phyloP scores from a whole-genome alignment of 768 basidiomycete species.

The Solioccasus polychromus region DNA sequence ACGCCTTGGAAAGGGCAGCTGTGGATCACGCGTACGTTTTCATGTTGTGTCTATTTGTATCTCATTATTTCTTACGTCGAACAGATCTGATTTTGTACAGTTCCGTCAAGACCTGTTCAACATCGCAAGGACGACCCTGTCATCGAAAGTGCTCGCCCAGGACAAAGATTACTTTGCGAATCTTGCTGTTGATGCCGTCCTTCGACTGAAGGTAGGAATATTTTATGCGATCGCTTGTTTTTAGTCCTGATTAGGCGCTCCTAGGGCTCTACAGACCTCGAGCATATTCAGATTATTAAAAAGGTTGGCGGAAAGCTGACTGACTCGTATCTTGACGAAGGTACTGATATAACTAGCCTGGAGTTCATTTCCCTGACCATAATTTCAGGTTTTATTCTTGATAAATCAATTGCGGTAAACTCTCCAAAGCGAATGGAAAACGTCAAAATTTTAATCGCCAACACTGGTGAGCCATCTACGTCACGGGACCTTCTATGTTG shows the following conservation, averaged over 20 bases:
- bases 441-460: slow-evolving; percentile 94
- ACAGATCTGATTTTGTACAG: slow-evolving; percentile 63
- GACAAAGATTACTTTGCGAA: slow-evolving; percentile 99
- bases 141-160: slow-evolving; percentile 93
- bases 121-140: slow-evolving; percentile 93
- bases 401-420: slow-evolving; percentile 92
- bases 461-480: slow-evolving; percentile 71
- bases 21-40: slow-evolving; percentile 74
- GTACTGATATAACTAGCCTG: slow-evolving; percentile 35
- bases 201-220: slow-evolving; percentile 73
- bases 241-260: slow-evolving; percentile 1
- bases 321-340: slow-evolving; percentile 97
- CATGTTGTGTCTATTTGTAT: background rate
- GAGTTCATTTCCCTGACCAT: background rate
- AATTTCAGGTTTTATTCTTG: slow-evolving; percentile 85
- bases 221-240: background rate
- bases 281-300: slow-evolving; percentile 99
- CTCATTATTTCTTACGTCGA: background rate
- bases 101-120: slow-evolving; percentile 94
- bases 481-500: background rate
- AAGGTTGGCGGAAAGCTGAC: slow-evolving; percentile 99
- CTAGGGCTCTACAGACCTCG: slow-evolving; percentile 92
- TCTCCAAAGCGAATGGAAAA: slow-evolving; percentile 94
- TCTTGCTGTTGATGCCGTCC: slow-evolving; percentile 94
- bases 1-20: slow-evolving; percentile 79